These are phyloP conservation scores for Daedaleopsis sinensis DNA, from an alignment of 768 basidiomycete species.

Conservation along the genomic window DNA sequence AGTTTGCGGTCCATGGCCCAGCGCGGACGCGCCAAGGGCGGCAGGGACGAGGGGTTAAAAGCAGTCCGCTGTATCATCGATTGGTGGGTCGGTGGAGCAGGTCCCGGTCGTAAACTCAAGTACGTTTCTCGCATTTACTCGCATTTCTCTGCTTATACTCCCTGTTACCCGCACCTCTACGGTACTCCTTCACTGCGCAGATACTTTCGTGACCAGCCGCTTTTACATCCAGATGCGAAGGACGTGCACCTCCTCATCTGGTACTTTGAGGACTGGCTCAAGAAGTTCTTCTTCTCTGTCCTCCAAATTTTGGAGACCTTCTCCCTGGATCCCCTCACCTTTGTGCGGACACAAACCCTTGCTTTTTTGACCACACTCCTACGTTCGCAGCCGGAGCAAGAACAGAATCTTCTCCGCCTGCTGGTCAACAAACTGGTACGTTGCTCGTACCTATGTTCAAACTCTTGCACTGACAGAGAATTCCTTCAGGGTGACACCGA, in stretches of 20 bases:
- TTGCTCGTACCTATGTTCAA: conserved; percentile 5
- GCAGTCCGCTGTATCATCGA: conserved; percentile 90
- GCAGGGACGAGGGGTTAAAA: conserved; percentile 90
- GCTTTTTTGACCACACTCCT: conserved; percentile 79
- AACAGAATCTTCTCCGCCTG: conserved; percentile 90
- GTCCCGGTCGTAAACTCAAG: conserved; percentile 84
- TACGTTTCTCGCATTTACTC: conserved; percentile 39
- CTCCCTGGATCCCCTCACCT: conserved; percentile 83
- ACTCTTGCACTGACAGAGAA: neutral
- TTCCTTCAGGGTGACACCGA: conserved; percentile 80
- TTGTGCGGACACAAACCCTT: conserved; percentile 85
- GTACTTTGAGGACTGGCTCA: conserved; percentile 97
- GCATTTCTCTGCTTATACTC: neutral
- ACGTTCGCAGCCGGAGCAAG: conserved; percentile 92
- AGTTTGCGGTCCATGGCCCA: conserved; percentile 76
- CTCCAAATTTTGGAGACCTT: conserved; percentile 90
- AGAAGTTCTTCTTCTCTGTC: conserved; percentile 93
- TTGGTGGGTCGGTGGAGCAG: conserved; percentile 98
- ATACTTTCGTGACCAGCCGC: conserved; percentile 89
- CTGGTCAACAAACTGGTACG: conserved; percentile 93
- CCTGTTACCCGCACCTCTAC: neutral
- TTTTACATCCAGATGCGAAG: conserved; percentile 61
- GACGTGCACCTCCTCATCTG: conserved; percentile 78
- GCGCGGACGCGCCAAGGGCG: conserved; percentile 78
- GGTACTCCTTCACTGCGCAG: conserved; percentile 40